phyloP scores from a whole-genome alignment of 2,329 filamentous ascomycete species.

The Phoma sp. region DNA sequence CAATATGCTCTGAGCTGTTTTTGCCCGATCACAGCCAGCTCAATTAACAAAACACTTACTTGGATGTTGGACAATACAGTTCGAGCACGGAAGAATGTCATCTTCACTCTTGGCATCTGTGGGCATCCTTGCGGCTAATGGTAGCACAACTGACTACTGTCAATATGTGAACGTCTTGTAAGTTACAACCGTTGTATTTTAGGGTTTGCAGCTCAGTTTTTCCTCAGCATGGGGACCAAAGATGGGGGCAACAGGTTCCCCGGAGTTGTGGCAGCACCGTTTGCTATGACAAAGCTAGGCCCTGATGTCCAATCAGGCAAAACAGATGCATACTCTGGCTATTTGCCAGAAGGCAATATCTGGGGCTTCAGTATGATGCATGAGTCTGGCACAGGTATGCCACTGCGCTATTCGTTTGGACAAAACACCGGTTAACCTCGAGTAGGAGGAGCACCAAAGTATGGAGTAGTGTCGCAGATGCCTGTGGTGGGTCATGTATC shows the following conservation, averaged over 20 bases:
- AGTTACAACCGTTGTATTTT: constrained; percentile 10
- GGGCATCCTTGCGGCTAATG: not conserved
- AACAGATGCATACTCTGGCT: constrained; percentile 47
- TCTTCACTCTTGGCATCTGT: not conserved
- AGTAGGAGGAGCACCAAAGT: constrained; percentile 43
- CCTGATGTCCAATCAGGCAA: constrained; percentile 41
- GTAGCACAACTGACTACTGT: constrained; percentile 27
- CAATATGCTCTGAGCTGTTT: not conserved
- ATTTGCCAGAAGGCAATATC: constrained; percentile 40
- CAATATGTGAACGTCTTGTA: constrained; percentile 49
- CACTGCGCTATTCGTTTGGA: not conserved
- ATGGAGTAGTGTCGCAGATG: constrained; percentile 48
- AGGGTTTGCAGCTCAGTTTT: not conserved
- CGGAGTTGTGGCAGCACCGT: constrained; percentile 47
- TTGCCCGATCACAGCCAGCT: not conserved
- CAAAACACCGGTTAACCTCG: no score
- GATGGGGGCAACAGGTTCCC: constrained; percentile 49
- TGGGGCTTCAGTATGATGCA: constrained; percentile 49
- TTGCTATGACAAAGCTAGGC: constrained; percentile 48
- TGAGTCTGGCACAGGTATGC: constrained; percentile 37
- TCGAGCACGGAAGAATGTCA: no score
- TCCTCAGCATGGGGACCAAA: constrained; percentile 27
- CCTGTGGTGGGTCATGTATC: constrained; percentile 36
- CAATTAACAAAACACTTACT: not conserved
- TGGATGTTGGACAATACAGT: not conserved